These are phyloP conservation scores for Endogone sp. DNA, from an alignment of 192 early-diverging fungal genomes.

Conservation along the genomic window DNA sequence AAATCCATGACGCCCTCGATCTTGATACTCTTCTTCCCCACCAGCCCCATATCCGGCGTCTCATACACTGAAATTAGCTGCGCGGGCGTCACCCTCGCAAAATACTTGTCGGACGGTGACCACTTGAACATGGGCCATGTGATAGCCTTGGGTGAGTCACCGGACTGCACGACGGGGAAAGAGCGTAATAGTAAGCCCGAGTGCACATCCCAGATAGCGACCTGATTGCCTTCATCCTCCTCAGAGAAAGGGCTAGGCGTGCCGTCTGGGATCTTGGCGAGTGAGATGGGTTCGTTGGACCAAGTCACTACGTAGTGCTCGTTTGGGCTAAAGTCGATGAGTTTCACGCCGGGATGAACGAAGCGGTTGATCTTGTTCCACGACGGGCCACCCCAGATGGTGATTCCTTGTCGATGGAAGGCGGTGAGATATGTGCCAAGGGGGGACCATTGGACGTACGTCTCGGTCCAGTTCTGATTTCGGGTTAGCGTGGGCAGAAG, in stretches of 20 bases:
- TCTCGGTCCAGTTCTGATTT: conserved; percentile 93
- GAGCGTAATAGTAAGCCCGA: conserved; percentile 86
- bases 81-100: conserved; percentile 81
- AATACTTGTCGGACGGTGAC: conserved; percentile 91
- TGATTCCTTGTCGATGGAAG: conserved; percentile 91
- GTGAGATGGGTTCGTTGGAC: conserved; percentile 80
- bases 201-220: conserved; percentile 87
- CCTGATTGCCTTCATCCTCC: conserved; percentile 70
- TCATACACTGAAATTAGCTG: conserved; percentile 85
- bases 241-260: conserved; percentile 64
- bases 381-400: conserved; percentile 91
- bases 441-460: conserved; percentile 93
- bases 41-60: conserved; percentile 87
- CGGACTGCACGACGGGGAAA: conserved; percentile 63
- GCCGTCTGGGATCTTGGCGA: conserved; percentile 52
- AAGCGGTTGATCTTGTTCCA: conserved; percentile 92
- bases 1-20: conserved; percentile 74
- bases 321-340: conserved; percentile 92
- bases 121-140: conserved; percentile 97
- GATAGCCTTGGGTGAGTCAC: conserved; percentile 53
- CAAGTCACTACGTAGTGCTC: conserved; percentile 92
- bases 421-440: conserved; percentile 91
- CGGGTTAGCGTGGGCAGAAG: too few species aligned
- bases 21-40: conserved; percentile 94
- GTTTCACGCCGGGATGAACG: conserved; percentile 83